Conservation (phyloP, 1,284 basidiomycete genomes). For the Gymnopus androsaceus region DNA sequence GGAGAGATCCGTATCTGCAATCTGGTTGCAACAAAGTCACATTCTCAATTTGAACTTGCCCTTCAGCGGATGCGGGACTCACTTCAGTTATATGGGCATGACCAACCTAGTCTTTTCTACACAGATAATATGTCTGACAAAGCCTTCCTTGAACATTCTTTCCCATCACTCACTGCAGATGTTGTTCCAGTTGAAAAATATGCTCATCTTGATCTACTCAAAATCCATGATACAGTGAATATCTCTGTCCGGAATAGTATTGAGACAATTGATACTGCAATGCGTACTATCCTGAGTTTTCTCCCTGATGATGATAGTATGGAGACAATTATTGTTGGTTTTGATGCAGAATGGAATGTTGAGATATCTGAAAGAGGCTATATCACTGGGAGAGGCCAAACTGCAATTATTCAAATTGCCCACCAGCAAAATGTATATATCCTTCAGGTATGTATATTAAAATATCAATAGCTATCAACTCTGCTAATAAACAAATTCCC, state of each 20-base stretch:
- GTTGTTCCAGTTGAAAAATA: conserved; percentile 17
- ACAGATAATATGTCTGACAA: conserved; percentile 19
- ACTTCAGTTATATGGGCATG: conserved; percentile 12
- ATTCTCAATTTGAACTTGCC: conserved; percentile 5
- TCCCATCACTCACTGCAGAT: conserved; percentile 3
- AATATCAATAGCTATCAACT: background rate
- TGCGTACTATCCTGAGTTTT: conserved; percentile 5
- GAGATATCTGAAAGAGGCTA: conserved; percentile 11
- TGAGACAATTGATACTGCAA: conserved; percentile 9
- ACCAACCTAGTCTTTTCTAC: conserved; percentile 10
- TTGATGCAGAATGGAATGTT: conserved; percentile 18
- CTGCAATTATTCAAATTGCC: conserved; percentile 16
- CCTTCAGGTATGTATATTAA: conserved; percentile 13
- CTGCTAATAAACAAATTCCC: background rate
- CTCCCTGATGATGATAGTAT: conserved; percentile 2
- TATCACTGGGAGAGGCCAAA: conserved; percentile 11
- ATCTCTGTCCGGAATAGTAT: background rate
- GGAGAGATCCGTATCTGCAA: conserved; percentile 8
- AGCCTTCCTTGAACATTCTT: conserved; percentile 12
- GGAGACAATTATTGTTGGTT: conserved; percentile 9
- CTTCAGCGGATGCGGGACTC: background rate
- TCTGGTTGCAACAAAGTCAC: conserved; percentile 8
- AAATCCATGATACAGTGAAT: background rate
- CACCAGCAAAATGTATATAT: conserved; percentile 10
- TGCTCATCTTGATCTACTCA: background rate